A percentile compares a stretch with the other conserved stretches of the same genome.
These are phyloP conservation scores for Gyrodon lividus DNA, from an alignment of 768 basidiomycete species.

Conservation along the genomic window DNA sequence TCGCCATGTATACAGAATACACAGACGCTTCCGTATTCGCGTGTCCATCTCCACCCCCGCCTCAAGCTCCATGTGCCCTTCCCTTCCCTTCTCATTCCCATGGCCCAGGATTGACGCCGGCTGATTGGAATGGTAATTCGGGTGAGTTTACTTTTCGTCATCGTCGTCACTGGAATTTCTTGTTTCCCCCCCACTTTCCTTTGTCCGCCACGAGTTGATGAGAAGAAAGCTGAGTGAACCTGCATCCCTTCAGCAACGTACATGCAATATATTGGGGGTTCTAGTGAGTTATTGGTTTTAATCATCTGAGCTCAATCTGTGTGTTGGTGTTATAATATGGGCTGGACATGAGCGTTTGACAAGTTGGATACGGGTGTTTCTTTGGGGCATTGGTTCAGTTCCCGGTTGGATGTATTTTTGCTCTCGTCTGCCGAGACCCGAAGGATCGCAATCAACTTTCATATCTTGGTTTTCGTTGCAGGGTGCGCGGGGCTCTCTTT, in stretches of 20 bases:
- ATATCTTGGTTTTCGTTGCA: neutral
- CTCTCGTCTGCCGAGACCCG: neutral
- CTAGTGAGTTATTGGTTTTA: constrained; percentile 9
- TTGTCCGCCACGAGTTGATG: neutral
- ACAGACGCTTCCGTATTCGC: constrained; percentile 14
- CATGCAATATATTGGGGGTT: neutral
- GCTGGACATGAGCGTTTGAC: neutral
- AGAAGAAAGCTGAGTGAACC: neutral
- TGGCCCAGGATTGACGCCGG: constrained; percentile 1
- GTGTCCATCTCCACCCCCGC: neutral
- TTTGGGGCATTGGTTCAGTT: too few species aligned
- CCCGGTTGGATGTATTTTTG: neutral
- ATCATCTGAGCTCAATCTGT: neutral
- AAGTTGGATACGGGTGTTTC: neutral
- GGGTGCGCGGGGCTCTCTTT: neutral
- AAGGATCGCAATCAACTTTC: too few species aligned
- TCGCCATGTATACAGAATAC: constrained; percentile 10
- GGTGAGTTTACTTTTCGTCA: constrained; percentile 3
- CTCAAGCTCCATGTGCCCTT: neutral
- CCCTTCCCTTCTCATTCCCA: neutral
- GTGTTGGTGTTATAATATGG: neutral
- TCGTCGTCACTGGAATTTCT: neutral
- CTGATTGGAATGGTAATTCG: constrained; percentile 8
- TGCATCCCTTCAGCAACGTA: constrained; percentile 1
- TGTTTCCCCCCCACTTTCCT: neutral